Conservation (phyloP, 805 yeast genomes). For the Candida xyloterini region DNA sequence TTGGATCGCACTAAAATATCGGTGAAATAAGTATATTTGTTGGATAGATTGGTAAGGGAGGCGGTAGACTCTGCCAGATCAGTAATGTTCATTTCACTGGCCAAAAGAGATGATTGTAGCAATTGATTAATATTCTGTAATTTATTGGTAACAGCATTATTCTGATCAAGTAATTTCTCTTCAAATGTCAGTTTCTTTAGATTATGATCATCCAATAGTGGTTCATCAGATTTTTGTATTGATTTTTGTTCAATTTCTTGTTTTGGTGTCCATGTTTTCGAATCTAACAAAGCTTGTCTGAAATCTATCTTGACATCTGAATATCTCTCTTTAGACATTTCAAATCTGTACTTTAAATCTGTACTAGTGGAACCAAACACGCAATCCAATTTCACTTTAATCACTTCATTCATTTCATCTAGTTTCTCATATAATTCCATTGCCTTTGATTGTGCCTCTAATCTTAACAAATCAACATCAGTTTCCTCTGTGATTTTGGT, state of each 20-base stretch:
- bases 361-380: slow-evolving; percentile 1
- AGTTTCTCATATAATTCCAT: slow-evolving; percentile 22
- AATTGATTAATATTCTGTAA: slow-evolving; percentile 47
- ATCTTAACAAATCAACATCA: slow-evolving; percentile 14
- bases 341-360: slow-evolving; percentile 7
- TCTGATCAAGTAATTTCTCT: slow-evolving; percentile 44
- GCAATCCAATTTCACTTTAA: slow-evolving; percentile 16
- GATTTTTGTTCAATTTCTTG: slow-evolving; percentile 9
- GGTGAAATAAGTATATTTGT: slow-evolving; percentile 41
- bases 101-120: slow-evolving; percentile 47
- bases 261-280: slow-evolving; percentile 22
- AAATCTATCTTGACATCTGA: slow-evolving; percentile 27
- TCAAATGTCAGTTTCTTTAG: slow-evolving; percentile 32
- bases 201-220: slow-evolving; percentile 28
- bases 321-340: slow-evolving; percentile 23
- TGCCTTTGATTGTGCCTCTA: slow-evolving; percentile 11
- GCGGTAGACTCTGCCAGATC: slow-evolving; percentile 46
- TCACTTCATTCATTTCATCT: slow-evolving; percentile 12
- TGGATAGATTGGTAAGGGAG: slow-evolving; percentile 39
- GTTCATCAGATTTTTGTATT: slow-evolving; percentile 1
- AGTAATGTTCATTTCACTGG: slow-evolving; percentile 49
- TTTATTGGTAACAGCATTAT: slow-evolving; percentile 44
- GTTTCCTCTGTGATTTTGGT: slow-evolving; percentile 4
- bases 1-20: slow-evolving; percentile 41
- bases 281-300: slow-evolving; percentile 27